phyloP scores from a whole-genome alignment of 202 grass and related monocot genomes.

The Tripidium arundinaceum region DNA sequence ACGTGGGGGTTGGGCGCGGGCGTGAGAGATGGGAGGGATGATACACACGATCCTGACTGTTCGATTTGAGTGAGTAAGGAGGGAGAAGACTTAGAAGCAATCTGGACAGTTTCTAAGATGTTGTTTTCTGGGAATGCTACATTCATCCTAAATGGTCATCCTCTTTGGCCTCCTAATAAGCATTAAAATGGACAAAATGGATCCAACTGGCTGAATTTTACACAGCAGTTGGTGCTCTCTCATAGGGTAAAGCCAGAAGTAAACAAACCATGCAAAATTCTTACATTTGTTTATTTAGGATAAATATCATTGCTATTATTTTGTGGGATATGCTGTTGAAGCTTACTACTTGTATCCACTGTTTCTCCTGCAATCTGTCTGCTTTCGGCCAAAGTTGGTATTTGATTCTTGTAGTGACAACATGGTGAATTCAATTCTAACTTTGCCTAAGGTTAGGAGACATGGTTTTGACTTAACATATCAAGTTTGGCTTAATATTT shows the following conservation, averaged over 20 bases:
- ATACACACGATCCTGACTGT: too few species aligned
- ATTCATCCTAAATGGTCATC: background rate
- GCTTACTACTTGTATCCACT: background rate
- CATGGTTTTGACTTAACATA: background rate
- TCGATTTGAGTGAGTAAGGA: too few species aligned
- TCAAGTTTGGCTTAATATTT: background rate
- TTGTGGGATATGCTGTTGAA: background rate
- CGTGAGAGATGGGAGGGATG: too few species aligned
- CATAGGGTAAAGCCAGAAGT: slow-evolving; percentile 10
- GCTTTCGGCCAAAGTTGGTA: background rate
- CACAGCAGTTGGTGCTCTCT: slow-evolving; percentile 5
- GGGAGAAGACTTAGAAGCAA: too few species aligned
- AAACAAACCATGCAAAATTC: background rate
- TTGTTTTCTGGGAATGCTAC: background rate
- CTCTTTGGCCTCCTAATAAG: background rate
- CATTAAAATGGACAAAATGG: background rate
- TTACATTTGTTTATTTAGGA: background rate
- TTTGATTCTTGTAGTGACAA: background rate
- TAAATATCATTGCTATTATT: background rate
- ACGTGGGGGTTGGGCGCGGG: too few species aligned
- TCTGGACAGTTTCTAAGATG: too few species aligned
- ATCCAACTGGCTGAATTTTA: background rate
- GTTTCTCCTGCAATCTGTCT: background rate
- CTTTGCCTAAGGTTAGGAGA: background rate
- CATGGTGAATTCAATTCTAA: background rate